Evolutionary conservation across 257 asterid species (phyloP), one percentile per base, ranked within the genome.

Genomic region (Solanum sitiens): DNA sequence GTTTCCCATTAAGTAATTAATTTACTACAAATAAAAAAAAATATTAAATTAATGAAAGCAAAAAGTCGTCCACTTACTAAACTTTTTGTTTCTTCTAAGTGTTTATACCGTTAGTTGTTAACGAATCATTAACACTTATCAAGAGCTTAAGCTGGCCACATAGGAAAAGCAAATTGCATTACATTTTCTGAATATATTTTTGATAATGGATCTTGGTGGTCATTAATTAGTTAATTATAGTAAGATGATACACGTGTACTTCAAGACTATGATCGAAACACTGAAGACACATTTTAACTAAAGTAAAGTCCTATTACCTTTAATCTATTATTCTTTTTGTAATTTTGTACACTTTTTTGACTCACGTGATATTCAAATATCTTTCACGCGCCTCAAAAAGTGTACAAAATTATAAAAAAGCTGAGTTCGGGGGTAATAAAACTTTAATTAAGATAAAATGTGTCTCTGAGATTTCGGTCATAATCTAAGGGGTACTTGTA

Each of bases 191-290:
- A 23, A 39, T 75, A 23, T 76, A 76, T 76, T 76, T 42, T 3
- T 42, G n/a, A 13, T n/a, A 76, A 42, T 76, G 84, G 39, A n/a
- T 42, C 61, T 40, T n/a, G 35, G 61, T 77, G n/a, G 39, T 27
- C 13, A 44, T 77, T 23, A 40, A 12, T 39, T 40, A 40, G 42
- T 23, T 23, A 23, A 76, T 23, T 76, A 76, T 13, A n/a, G 83
- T 40, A 77, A 25, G 39, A n/a, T n/a, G 84, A 77, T 35, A 75
- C 27, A 33, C 1, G n/a, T n/a, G n/a, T n/a, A n/a, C n/a, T n/a
- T 8, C 0, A 15, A 2, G 61, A 40, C 0, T 40, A 9, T 9
- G 4, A 40, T 0, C 4, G 4, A 3, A 40, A 40, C 8, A 0
- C 0, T 10, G 8, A 0, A 8, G 12, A 40, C 12, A 37, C 7